Conservation (phyloP, 2,329 filamentous ascomycete species). For the Aaosphaeria pasadenensis region DNA sequence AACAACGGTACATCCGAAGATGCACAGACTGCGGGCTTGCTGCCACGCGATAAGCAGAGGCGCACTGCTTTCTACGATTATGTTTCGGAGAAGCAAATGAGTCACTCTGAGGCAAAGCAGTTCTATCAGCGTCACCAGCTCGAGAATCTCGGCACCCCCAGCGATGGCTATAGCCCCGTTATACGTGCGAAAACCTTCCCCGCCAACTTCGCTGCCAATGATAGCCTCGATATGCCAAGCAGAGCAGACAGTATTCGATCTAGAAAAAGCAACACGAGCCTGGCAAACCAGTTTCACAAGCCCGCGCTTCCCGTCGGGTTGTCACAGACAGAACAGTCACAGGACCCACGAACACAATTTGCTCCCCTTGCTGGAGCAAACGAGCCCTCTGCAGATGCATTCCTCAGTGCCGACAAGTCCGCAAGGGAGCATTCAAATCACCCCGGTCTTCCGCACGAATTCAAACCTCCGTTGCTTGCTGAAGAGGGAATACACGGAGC, state of each 20-base stretch:
- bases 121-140: constrained; percentile 90
- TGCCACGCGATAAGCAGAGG: constrained; percentile 52
- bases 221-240: constrained; percentile 30
- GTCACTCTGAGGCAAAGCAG: constrained; percentile 88
- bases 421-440: constrained; percentile 51
- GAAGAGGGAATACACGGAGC: constrained; percentile 57
- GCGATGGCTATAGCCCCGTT: constrained; percentile 40
- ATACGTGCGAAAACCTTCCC: constrained; percentile 45
- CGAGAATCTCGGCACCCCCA: constrained; percentile 49
- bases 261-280: constrained; percentile 36
- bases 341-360: constrained; percentile 11
- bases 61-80: constrained; percentile 92
- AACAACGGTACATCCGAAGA: constrained; percentile 17
- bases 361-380: constrained; percentile 5
- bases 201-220: constrained; percentile 37
- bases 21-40: constrained; percentile 31
- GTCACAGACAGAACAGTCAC: constrained; percentile 30
- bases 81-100: constrained; percentile 90
- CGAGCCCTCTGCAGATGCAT: constrained; percentile 3
- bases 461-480: constrained; percentile 51
- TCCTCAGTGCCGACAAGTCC: constrained; percentile 47
- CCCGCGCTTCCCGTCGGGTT: constrained; percentile 22
- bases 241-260: constrained; percentile 43
- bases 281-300: constrained; percentile 24
- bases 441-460: constrained; percentile 53